Evolutionary conservation across 768 basidiomycete species (phyloP), one percentile per base, ranked within the genome.

Genomic region (Heimioporus sp.): DNA sequence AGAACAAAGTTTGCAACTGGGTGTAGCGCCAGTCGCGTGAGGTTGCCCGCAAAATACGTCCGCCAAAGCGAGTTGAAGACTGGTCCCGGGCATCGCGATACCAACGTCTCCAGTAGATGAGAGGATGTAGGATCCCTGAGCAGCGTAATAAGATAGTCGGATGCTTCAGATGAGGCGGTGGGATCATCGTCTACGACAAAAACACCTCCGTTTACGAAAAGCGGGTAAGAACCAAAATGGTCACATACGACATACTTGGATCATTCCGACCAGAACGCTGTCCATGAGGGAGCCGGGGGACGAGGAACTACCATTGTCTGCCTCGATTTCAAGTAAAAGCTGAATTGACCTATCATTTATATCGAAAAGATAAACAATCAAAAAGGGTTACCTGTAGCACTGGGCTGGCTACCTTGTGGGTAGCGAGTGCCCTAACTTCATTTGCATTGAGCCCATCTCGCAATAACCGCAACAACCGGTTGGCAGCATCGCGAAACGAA

Each of bases 1-100:
- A 94, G 76, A 19, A 98, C 94, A 61, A 93, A 99, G 64, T 98
- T 99, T 12, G 91, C 93, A 2, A 95, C 89, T 3, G 95, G 92
- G 68, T 99, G 96, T 17, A 79, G 74, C 16, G 88, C 85, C 28
- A 97, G 73, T 51, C 86, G 80, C 4, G 78, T 69, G 35, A 97
- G 73, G 55, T 85, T 84, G n/a, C 83, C 83, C 40, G 72, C 67
- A 65, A 98, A 87, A 70, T 97, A 95, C 0, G 79, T 78, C 3
- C 71, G 61, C 96, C 96, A 98, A 6, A 97, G 62, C 0, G 76
- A 61, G 31, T 70, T 64, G 63, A 95, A 94, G 2, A 85, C 77
- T 16, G 70, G 60, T 7, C 75, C 68, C 0, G 92, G 85, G 16
- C 84, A 80, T 45, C 80, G 78, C 6, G 72, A 68, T 20, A 94